Evolutionary conservation across 768 basidiomycete species (phyloP).

Genomic region (Termitomyces sp.): DNA sequence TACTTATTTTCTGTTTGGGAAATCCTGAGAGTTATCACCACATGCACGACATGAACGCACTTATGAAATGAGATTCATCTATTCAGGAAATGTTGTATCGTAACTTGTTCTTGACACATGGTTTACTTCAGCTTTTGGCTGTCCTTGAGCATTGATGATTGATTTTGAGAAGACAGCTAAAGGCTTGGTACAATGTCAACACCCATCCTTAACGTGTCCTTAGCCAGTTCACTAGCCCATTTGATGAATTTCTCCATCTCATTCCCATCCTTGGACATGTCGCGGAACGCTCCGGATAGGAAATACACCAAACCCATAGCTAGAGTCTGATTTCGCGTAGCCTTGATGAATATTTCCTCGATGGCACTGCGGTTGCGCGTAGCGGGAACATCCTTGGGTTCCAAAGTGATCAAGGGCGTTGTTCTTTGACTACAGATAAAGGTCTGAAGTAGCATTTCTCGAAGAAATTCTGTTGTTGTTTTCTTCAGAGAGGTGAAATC

Average conservation of each 20-base stretch:
- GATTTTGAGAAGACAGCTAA: constrained; percentile 8
- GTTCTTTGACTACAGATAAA: constrained; percentile 72
- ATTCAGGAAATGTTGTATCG: background rate
- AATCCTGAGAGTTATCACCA: background rate
- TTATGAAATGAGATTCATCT: background rate
- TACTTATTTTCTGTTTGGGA: background rate
- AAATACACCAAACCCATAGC: constrained; percentile 77
- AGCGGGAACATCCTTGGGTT: constrained; percentile 27
- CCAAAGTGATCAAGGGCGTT: constrained; percentile 54
- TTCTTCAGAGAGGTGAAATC: constrained; percentile 76
- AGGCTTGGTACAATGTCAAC: constrained; percentile 46
- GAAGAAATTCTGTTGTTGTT: constrained; percentile 61
- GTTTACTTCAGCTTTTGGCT: background rate
- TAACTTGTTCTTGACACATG: background rate
- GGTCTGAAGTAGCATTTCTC: constrained; percentile 61
- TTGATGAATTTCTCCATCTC: constrained; percentile 40
- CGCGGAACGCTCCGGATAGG: constrained; percentile 39
- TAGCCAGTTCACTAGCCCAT: constrained; percentile 67
- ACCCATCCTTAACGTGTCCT: constrained; percentile 62
- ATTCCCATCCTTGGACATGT: constrained; percentile 25
- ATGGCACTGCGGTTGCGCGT: constrained; percentile 54
- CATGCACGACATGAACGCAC: background rate
- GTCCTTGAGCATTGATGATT: background rate
- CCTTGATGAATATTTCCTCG: constrained; percentile 79
- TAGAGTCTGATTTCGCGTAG: constrained; percentile 56